Conservation (phyloP, 805 yeast species). For the Teunomyces atbi region DNA sequence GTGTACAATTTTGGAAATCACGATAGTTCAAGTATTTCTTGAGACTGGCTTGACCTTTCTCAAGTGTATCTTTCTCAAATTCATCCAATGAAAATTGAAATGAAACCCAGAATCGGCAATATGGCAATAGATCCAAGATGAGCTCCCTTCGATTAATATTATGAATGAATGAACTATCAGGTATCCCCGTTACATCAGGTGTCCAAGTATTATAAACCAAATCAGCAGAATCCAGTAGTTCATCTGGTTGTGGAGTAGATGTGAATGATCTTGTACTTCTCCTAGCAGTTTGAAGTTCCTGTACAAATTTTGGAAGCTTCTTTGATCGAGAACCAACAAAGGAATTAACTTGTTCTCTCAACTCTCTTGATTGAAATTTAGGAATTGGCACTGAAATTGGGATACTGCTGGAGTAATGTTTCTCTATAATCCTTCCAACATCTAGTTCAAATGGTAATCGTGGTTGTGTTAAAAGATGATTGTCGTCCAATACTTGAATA, state of each 20-base stretch:
- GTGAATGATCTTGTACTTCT: slow-evolving; percentile 19
- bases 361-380: slow-evolving; percentile 8
- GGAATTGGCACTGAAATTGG: neutral
- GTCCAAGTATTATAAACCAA: slow-evolving; percentile 9
- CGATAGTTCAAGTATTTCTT: slow-evolving; percentile 34
- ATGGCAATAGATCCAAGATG: slow-evolving; percentile 31
- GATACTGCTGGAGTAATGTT: neutral
- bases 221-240: neutral
- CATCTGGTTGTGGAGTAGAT: slow-evolving; percentile 4
- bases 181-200: slow-evolving; percentile 26
- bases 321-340: slow-evolving; percentile 37
- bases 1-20: slow-evolving; percentile 26
- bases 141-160: slow-evolving; percentile 25
- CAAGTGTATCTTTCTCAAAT: slow-evolving; percentile 17
- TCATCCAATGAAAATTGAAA: slow-evolving; percentile 28
- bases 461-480: slow-evolving; percentile 22
- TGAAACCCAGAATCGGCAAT: slow-evolving; percentile 30
- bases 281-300: slow-evolving; percentile 18
- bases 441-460: slow-evolving; percentile 41
- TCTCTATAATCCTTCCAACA: slow-evolving; percentile 21
- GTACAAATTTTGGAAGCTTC: slow-evolving; percentile 28
- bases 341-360: slow-evolving; percentile 10
- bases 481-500: slow-evolving; percentile 32
- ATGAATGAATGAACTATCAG: slow-evolving; percentile 33
- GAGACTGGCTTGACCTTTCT: slow-evolving; percentile 17